phyloP scores from a whole-genome alignment of 108 stramenopile species.

The Skeletonema menzelii region DNA sequence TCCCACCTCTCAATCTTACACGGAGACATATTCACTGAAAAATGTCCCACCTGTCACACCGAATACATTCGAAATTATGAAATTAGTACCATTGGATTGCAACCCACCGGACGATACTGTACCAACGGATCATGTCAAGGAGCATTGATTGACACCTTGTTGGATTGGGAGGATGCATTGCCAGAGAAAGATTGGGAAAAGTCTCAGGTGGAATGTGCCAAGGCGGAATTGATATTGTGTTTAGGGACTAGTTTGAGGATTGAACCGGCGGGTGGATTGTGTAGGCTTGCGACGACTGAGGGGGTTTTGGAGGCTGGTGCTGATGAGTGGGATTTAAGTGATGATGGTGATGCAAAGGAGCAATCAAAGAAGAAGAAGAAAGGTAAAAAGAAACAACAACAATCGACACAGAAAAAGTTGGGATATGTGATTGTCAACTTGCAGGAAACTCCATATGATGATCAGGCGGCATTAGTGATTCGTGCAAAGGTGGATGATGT shows the following conservation, averaged over 20 bases:
- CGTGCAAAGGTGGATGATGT: slow-evolving; percentile 79
- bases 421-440: slow-evolving; percentile 87
- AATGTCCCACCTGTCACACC: slow-evolving; percentile 66
- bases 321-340: neutral
- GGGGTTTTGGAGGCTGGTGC: neutral
- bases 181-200: slow-evolving; percentile 68
- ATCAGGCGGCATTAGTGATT: slow-evolving; percentile 67
- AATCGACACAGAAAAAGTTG: slow-evolving; percentile 13
- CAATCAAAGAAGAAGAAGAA: slow-evolving; percentile 3
- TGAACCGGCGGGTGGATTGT: slow-evolving; percentile 81
- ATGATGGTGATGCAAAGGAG: neutral
- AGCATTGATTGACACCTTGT: slow-evolving; percentile 69
- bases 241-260: slow-evolving; percentile 89
- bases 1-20: slow-evolving; percentile 69
- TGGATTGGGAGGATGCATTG: slow-evolving; percentile 90
- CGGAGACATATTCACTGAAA: slow-evolving; percentile 90
- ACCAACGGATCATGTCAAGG: slow-evolving; percentile 40
- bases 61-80: slow-evolving; percentile 81
- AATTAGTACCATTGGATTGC: slow-evolving; percentile 79
- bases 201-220: slow-evolving; percentile 58
- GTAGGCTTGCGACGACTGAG: slow-evolving; percentile 44
- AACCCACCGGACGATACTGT: slow-evolving; percentile 77
- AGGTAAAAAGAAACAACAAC: neutral
- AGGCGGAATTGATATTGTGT: slow-evolving; percentile 75
- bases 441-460: slow-evolving; percentile 84